These are phyloP conservation scores for Mariannaea sp. DNA, from an alignment of 2,329 filamentous ascomycete species.

Conservation along the genomic window DNA sequence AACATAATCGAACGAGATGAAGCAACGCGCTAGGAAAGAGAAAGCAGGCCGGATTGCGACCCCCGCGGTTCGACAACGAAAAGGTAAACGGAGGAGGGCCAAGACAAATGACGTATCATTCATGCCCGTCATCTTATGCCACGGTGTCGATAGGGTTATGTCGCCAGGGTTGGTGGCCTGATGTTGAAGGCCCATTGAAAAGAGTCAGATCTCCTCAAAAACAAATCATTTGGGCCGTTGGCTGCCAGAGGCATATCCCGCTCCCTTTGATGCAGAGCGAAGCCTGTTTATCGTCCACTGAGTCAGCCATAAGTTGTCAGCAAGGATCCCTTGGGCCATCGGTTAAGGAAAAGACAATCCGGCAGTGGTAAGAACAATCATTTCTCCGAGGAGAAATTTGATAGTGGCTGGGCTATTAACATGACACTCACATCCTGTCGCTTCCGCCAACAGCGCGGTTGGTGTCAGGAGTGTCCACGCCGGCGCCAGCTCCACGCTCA, in stretches of 20 bases:
- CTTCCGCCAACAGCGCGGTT: constrained; percentile 78
- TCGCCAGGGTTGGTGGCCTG: constrained; percentile 36
- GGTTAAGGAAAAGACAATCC: constrained; percentile 69
- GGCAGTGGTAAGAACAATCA: constrained; percentile 76
- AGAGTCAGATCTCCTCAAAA: constrained; percentile 24
- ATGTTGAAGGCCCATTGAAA: constrained; percentile 22
- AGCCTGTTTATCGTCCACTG: constrained; percentile 85
- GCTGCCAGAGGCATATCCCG: constrained; percentile 51
- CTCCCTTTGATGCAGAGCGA: constrained; percentile 79
- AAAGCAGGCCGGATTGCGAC: constrained; percentile 33
- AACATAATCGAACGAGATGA: constrained; percentile 50
- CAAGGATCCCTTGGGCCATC: constrained; percentile 74
- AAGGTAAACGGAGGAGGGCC: constrained; percentile 31
- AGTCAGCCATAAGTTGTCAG: constrained; percentile 78
- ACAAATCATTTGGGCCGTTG: constrained; percentile 44
- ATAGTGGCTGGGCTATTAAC: constrained; percentile 51
- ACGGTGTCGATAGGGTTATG: constrained; percentile 35
- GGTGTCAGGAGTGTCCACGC: constrained; percentile 71
- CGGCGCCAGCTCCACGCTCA: constrained; percentile 63
- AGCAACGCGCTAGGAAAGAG: constrained; percentile 44
- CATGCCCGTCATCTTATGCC: constrained; percentile 30
- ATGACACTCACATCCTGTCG: constrained; percentile 93
- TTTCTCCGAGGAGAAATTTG: constrained; percentile 85
- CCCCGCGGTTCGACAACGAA: constrained; percentile 36
- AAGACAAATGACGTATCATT: constrained; percentile 25